A percentile compares a stretch with the other conserved stretches of the same genome.
Conservation (phyloP, 352 stramenopile species). For the Phytophthora megakarya region DNA sequence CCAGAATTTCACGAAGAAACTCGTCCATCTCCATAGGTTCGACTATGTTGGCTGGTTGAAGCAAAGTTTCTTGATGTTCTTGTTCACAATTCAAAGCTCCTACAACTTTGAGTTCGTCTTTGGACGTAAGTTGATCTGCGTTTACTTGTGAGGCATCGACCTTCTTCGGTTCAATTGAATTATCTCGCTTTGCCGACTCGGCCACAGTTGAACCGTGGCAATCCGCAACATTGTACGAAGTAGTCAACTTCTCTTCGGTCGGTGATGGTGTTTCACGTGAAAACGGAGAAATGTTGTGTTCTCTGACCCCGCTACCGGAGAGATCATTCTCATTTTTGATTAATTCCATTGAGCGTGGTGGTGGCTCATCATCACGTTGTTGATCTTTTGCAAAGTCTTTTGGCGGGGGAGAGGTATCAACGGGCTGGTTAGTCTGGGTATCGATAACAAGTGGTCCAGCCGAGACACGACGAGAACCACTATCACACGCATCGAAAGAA, state of each 20-base stretch:
- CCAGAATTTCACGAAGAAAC: constrained; percentile 67
- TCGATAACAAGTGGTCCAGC: constrained; percentile 30
- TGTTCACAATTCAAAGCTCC: background rate
- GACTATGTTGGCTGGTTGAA: background rate
- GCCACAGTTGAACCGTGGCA: background rate
- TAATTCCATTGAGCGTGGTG: background rate
- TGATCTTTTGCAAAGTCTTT: background rate
- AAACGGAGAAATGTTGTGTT: background rate
- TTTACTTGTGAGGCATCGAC: background rate
- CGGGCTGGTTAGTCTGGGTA: constrained; percentile 28
- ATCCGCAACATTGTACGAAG: background rate
- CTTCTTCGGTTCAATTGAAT: background rate
- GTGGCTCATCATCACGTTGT: background rate
- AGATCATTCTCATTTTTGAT: background rate
- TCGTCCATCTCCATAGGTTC: constrained; percentile 39
- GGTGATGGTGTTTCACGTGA: background rate
- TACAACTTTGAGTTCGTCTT: background rate
- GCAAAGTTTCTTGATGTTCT: background rate
- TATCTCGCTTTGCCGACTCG: background rate
- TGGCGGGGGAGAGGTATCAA: constrained; percentile 8
- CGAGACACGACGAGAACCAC: constrained; percentile 9
- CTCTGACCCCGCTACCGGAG: background rate
- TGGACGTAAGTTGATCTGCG: background rate
- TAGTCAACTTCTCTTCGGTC: background rate
- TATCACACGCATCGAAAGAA: constrained; percentile 42